Evolutionary conservation across 2,329 filamentous ascomycete species (phyloP), one percentile per base, ranked within the genome.

Genomic region (Helotiales sp.): DNA sequence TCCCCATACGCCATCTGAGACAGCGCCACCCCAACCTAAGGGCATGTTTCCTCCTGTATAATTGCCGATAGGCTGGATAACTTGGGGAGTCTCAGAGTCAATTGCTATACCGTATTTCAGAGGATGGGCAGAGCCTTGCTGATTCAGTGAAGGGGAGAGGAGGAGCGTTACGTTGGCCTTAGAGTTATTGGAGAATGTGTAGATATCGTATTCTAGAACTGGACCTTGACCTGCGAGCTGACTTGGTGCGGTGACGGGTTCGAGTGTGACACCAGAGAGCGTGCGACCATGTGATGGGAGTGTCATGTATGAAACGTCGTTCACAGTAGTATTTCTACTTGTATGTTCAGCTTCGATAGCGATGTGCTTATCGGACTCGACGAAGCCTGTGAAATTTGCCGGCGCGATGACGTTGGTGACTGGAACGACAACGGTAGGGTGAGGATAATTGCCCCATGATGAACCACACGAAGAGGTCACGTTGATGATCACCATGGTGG

Each of bases 331-430:
- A 68, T 69, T 81, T 73, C 70, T 78, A 2, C 70, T 69, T 22
- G 67, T 80, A 61, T 85, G 77, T 1, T 77, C 74, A 0, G 77
- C 82, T 58, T 84, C 79, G 47, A 86, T 83, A 12, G 82, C 73
- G 22, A 85, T 73, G 53, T 79, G 74, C n/a, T 75, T 74, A 64
- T 88, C 84, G 0, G 80, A 80, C 70, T 89, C 86, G 46, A 88
- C 76, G 60, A 86, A 88, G 3, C 86, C 86, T 29, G 72, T 57
- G 70, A 87, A 88, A 54, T 74, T 75, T 1, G 73, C 67, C 0
- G 85, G 80, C 1, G 82, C 67, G 1, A 70, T 67, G 5, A 78
- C 77, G 46, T 80, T 75, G 59, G 78, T 75, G 25, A 87, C 75
- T 0, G 84, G 84, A 0, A 87, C 74, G 49, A 82, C 75, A 1